phyloP scores from a whole-genome alignment of 2,329 filamentous ascomycete species.

The Ilyonectria sp. region DNA sequence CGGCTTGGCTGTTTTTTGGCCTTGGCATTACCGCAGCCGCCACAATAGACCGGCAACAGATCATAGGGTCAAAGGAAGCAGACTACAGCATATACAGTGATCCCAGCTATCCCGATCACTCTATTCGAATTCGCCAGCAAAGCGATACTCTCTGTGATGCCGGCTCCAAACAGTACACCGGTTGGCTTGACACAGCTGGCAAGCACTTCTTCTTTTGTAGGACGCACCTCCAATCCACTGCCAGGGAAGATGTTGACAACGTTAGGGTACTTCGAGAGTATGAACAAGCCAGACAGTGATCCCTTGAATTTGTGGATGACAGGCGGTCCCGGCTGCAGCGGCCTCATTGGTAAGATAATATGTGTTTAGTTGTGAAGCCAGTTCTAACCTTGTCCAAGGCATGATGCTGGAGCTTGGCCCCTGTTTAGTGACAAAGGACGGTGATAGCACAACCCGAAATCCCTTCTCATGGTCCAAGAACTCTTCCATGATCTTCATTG shows the following conservation, averaged over 20 bases:
- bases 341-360: slow-evolving; percentile 16
- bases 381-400: slow-evolving; percentile 10
- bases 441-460: too few species aligned
- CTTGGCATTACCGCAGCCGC: not conserved
- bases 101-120: slow-evolving; percentile 24
- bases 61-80: not conserved
- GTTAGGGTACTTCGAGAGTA: slow-evolving; percentile 41
- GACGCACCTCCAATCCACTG: too few species aligned
- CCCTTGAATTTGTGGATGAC: slow-evolving; percentile 42
- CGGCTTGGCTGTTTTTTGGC: not conserved
- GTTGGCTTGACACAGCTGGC: slow-evolving; percentile 35
- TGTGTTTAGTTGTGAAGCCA: not conserved
- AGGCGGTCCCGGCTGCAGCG: slow-evolving; percentile 39
- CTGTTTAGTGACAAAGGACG: slow-evolving; percentile 40
- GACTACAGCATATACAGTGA: not conserved
- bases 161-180: slow-evolving; percentile 40
- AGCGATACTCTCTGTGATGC: slow-evolving; percentile 35
- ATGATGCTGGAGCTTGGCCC: slow-evolving; percentile 39
- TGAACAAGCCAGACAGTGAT: slow-evolving; percentile 30
- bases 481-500: slow-evolving; percentile 42
- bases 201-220: slow-evolving; percentile 42
- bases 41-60: not conserved
- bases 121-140: slow-evolving; percentile 40
- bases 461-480: slow-evolving; percentile 41
- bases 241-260: not conserved